A percentile compares a stretch with the other conserved stretches of the same genome.
Evolutionary conservation across 768 basidiomycete genomes (phyloP).

Genomic region (Mycena amicta): DNA sequence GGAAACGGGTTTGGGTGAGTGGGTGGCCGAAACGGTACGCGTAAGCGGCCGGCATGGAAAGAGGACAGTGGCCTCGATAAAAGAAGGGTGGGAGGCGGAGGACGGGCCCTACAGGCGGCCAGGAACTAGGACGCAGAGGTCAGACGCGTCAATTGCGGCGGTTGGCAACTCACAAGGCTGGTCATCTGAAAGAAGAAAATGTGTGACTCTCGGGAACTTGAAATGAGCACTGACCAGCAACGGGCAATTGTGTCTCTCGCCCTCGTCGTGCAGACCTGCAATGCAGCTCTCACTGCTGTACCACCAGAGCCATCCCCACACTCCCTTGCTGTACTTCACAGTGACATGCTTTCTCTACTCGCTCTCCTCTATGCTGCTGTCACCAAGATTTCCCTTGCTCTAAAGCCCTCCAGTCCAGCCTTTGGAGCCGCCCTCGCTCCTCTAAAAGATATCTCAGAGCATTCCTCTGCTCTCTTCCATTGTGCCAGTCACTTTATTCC

Average conservation of each 20-base stretch:
- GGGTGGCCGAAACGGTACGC: conserved; percentile 12
- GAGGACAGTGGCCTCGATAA: conserved; percentile 5
- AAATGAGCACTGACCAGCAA: conserved; percentile 42
- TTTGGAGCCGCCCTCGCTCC: conserved; percentile 53
- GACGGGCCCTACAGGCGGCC: conserved; percentile 20
- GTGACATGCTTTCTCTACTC: conserved; percentile 60
- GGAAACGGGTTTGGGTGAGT: conserved; percentile 14
- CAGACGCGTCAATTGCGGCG: conserved; percentile 15
- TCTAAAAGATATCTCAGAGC: conserved; percentile 54
- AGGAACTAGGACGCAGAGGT: conserved; percentile 12
- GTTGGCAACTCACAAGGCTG: conserved; percentile 1
- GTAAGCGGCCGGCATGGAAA: conserved; percentile 5
- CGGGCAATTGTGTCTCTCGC: conserved; percentile 37
- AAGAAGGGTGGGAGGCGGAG: conserved; percentile 8
- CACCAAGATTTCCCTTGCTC: conserved; percentile 64
- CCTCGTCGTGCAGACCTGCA: conserved; percentile 40
- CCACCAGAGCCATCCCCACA: conserved; percentile 25
- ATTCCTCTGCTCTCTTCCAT: conserved; percentile 52
- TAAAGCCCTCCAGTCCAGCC: conserved; percentile 60
- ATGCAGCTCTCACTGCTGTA: conserved; percentile 37
- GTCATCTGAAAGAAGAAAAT: conserved; percentile 3
- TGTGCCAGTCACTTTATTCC: conserved; percentile 48
- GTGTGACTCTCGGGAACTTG: neutral
- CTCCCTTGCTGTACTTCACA: conserved; percentile 44
- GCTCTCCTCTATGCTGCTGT: conserved; percentile 56